These are phyloP conservation scores for Curvularia eragrostidis DNA, from an alignment of 2,329 filamentous ascomycete genomes.

Conservation along the genomic window DNA sequence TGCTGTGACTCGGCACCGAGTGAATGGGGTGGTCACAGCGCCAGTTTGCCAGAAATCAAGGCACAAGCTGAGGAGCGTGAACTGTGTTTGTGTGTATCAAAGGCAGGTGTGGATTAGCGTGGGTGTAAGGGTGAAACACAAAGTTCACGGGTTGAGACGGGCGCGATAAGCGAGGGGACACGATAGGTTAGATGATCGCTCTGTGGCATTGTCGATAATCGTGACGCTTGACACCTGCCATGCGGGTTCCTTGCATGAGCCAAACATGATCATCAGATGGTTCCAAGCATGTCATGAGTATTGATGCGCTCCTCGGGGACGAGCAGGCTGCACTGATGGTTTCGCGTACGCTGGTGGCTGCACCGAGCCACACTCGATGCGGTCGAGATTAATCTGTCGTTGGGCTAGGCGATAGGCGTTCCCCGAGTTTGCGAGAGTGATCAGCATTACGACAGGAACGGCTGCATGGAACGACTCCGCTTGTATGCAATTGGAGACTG, in stretches of 20 bases:
- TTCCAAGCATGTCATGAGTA: constrained; percentile 2
- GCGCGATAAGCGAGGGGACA: constrained; percentile 19
- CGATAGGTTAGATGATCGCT: constrained; percentile 12
- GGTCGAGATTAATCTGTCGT: not conserved
- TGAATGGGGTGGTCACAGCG: not conserved
- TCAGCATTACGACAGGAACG: constrained; percentile 6
- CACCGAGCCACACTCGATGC: not conserved
- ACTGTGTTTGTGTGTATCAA: constrained; percentile 2
- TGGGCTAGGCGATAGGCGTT: constrained; percentile 4
- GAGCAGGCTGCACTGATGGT: not conserved
- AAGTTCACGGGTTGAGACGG: constrained; percentile 4
- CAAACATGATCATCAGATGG: constrained; percentile 1
- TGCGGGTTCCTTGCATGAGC: constrained; percentile 18
- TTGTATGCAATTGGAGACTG: not conserved
- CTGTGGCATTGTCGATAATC: constrained; percentile 11
- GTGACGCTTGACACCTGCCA: constrained; percentile 14
- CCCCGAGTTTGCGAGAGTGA: not conserved
- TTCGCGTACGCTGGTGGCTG: not conserved
- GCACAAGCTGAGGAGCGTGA: not conserved
- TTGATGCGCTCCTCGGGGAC: not conserved
- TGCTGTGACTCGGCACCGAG: not conserved
- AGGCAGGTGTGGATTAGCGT: not conserved
- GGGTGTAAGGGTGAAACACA: constrained; percentile 3
- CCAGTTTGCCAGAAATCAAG: constrained; percentile 1
- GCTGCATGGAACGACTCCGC: not conserved